Evolutionary conservation across 2,329 filamentous ascomycete species (phyloP), one percentile per base, ranked within the genome.

Genomic region (Zasmidium citrigriseum): DNA sequence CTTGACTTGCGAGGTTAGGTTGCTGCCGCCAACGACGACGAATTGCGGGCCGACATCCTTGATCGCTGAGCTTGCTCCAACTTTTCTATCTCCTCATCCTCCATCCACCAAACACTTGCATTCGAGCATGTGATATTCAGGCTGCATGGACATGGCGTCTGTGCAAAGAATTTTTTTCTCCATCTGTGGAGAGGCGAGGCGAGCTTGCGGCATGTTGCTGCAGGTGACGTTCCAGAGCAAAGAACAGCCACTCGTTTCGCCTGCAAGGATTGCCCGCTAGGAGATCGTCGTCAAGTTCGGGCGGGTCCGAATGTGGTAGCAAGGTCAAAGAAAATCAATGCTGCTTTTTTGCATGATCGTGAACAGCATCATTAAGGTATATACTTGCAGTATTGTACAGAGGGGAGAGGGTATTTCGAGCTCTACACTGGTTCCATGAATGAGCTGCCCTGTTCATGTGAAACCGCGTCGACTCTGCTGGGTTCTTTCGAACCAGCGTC

Each of bases 311-410:
- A 41, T 41, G 14, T 41, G 34, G 34, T 16, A 4, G 16, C 12
- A 16, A 41, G 34, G 18, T 16, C 12, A 41, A n/a, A 54, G 38
- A 44, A 20, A 34, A 16, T 51, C 48, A 51, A 38, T 27, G 25
- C 25, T 18, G 48, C 14, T 45, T 21, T 52, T 47, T 59, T 34
- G n/a, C n/a, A n/a, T n/a, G n/a, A n/a, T n/a, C n/a, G n/a, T n/a
- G n/a, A n/a, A n/a, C n/a, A n/a, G n/a, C n/a, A n/a, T n/a, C n/a
- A n/a, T n/a, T n/a, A n/a, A n/a, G n/a, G n/a, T n/a, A n/a, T n/a
- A n/a, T n/a, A n/a, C n/a, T n/a, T n/a, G n/a, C n/a, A n/a, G n/a
- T n/a, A n/a, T n/a, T n/a, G n/a, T n/a, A n/a, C n/a, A n/a, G n/a
- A n/a, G n/a, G n/a, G n/a, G n/a, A n/a, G n/a, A n/a, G n/a, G n/a